Percentiles rank a stretch among this genome's conserved stretches.
Evolutionary conservation across 2,329 filamentous ascomycete species (phyloP).

Genomic region (Thielaviopsis euricoi): DNA sequence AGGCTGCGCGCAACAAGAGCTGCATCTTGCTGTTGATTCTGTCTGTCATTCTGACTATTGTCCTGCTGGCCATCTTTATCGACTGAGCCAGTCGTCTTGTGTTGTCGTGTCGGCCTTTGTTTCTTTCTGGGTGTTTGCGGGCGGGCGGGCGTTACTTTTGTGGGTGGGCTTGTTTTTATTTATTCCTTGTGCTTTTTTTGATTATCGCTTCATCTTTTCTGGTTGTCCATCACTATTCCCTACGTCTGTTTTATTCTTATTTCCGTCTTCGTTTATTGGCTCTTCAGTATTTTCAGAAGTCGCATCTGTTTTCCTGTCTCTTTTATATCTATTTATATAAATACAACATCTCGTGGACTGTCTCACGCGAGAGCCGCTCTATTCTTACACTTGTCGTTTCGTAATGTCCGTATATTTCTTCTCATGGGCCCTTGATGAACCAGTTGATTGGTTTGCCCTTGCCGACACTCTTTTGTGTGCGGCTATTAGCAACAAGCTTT

Average conservation of each 20-base stretch:
- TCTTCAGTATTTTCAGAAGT: constrained; percentile 11
- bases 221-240: constrained; percentile 3
- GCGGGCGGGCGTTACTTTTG: constrained; percentile 14
- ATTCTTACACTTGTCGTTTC: background rate
- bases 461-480: background rate
- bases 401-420: background rate
- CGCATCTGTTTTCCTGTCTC: constrained; percentile 1
- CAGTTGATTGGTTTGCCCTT: constrained; percentile 8
- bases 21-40: constrained; percentile 84
- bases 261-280: constrained; percentile 13
- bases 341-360: background rate
- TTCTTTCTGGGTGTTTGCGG: constrained; percentile 14
- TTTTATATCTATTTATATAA: constrained; percentile 1
- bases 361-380: background rate
- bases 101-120: constrained; percentile 11
- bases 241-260: constrained; percentile 12
- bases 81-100: constrained; percentile 30
- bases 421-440: constrained; percentile 5
- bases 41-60: constrained; percentile 73
- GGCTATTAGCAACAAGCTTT: background rate
- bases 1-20: constrained; percentile 83
- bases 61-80: constrained; percentile 71
- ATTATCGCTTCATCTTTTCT: too few species aligned
- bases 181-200: background rate
- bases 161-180: constrained; percentile 13